Percentiles rank a stretch among this genome's conserved stretches.
Evolutionary conservation across 257 asterid species (phyloP).

Genomic region (Solanum appendiculatum): DNA sequence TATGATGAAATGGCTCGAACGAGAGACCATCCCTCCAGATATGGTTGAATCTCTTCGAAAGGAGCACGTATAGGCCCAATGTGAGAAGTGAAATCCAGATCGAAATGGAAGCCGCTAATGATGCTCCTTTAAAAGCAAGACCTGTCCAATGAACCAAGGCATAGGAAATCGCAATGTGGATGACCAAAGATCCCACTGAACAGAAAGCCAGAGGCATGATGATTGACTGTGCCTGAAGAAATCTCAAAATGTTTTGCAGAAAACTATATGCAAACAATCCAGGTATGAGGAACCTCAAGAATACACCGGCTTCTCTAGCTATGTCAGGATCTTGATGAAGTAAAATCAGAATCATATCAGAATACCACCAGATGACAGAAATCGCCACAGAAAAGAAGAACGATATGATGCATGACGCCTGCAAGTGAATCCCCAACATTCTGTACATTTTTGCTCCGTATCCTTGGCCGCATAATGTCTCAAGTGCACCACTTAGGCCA

Average conservation of each 20-base stretch:
- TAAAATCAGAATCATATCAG: background rate
- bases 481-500: constrained; percentile 84
- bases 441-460: constrained; percentile 54
- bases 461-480: constrained; percentile 83
- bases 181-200: constrained; percentile 34
- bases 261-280: constrained; percentile 61
- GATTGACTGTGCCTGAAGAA: constrained; percentile 56
- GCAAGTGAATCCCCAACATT: constrained; percentile 56
- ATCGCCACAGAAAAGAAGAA: background rate
- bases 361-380: background rate
- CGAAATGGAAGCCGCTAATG: constrained; percentile 60
- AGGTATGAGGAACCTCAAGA: constrained; percentile 52
- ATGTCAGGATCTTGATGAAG: background rate
- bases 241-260: constrained; percentile 53
- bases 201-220: constrained; percentile 42
- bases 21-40: constrained; percentile 38
- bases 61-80: constrained; percentile 29
- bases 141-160: constrained; percentile 30
- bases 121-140: constrained; percentile 46
- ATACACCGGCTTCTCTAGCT: constrained; percentile 31
- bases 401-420: constrained; percentile 24
- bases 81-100: constrained; percentile 45
- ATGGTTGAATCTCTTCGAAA: constrained; percentile 20
- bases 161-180: constrained; percentile 47
- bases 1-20: background rate